Evolutionary conservation across 805 yeast species (phyloP).

Genomic region (Schizosaccharomyces octosporus): DNA sequence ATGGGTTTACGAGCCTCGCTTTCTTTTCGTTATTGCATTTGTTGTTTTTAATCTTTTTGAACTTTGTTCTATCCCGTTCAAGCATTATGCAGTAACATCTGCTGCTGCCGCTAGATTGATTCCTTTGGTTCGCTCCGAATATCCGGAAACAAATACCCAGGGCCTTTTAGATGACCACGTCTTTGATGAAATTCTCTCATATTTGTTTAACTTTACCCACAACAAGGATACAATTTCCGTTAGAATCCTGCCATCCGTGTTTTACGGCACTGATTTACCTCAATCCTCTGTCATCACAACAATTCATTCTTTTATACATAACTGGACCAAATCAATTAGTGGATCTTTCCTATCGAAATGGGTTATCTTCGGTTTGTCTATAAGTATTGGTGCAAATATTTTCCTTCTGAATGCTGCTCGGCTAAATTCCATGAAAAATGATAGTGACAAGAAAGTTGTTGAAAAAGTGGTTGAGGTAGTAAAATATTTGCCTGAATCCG

Average conservation of each 20-base stretch:
- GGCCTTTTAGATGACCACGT: constrained; percentile 3
- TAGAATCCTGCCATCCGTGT: background rate
- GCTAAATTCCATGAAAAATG: background rate
- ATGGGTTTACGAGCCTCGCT: too few relatives aligned
- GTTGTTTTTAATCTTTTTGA: constrained; percentile 16
- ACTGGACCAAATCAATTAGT: constrained; percentile 41
- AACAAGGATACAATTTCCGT: background rate
- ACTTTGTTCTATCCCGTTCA: constrained; percentile 14
- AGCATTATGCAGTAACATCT: constrained; percentile 5
- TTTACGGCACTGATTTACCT: background rate
- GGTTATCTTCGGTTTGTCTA: constrained; percentile 42
- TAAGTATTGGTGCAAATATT: constrained; percentile 58
- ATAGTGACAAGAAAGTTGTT: constrained; percentile 10
- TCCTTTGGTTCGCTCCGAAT: constrained; percentile 5
- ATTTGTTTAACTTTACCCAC: constrained; percentile 1
- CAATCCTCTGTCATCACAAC: constrained; percentile 24
- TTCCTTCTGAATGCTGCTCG: constrained; percentile 66
- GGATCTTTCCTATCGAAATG: constrained; percentile 63
- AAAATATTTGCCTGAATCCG: constrained; percentile 11
- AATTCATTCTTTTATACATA: constrained; percentile 22
- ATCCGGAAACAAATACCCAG: constrained; percentile 1
- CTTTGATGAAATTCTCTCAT: constrained; percentile 3
- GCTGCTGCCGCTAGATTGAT: constrained; percentile 6
- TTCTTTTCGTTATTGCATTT: constrained; percentile 5
- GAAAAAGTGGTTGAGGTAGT: constrained; percentile 14